Evolutionary conservation across 345 rosid genomes (phyloP).

Genomic region (Heritiera fomes): DNA sequence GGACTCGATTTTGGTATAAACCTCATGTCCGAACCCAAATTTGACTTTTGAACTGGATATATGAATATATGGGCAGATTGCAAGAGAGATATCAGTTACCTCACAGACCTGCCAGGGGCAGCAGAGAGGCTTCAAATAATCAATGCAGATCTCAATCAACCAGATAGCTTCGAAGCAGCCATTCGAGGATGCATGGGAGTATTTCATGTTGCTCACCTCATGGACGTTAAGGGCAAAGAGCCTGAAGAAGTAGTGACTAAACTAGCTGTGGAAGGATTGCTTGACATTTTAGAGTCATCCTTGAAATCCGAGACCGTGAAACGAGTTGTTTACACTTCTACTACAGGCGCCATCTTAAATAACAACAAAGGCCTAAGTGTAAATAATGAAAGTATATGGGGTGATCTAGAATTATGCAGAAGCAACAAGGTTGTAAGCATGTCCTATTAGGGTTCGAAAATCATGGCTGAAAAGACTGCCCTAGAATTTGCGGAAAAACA

Average conservation of each 20-base stretch:
- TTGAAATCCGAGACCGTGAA: not conserved
- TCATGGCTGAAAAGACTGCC: not conserved
- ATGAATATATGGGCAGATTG: not conserved
- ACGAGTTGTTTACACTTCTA: not conserved
- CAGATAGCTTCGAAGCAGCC: conserved; percentile 3
- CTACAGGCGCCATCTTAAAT: not conserved
- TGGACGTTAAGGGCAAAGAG: not conserved
- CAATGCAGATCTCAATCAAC: conserved; percentile 2
- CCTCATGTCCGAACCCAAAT: not conserved
- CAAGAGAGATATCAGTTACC: not conserved
- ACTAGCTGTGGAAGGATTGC: not conserved
- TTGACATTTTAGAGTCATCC: not conserved
- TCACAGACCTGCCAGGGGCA: not conserved
- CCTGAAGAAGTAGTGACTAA: not conserved
- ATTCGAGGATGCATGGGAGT: conserved; percentile 2
- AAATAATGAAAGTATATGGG: conserved; percentile 1
- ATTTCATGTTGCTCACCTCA: not conserved
- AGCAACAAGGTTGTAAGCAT: not conserved
- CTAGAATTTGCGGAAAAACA: not conserved
- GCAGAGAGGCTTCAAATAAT: not conserved
- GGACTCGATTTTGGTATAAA: not conserved
- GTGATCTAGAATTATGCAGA: not conserved
- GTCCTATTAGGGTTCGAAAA: not conserved
- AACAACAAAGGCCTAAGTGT: not conserved
- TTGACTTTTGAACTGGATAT: not conserved